Percentiles rank a stretch among this genome's conserved stretches.
Evolutionary conservation across 768 basidiomycete species (phyloP).

Genomic region (Calvatia gigantea): DNA sequence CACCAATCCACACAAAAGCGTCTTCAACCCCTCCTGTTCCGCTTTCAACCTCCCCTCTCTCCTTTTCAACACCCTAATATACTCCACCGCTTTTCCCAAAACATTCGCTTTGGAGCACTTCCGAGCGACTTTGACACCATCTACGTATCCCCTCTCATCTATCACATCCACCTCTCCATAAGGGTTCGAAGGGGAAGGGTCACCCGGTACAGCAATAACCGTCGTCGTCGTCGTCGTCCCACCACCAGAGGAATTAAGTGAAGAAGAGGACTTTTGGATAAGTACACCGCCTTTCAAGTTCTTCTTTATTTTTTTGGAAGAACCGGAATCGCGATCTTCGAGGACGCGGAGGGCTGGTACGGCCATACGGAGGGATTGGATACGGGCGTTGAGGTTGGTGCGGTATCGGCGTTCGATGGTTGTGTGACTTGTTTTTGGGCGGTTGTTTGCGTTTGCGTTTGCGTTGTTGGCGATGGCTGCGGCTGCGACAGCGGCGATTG

Average conservation of each 20-base stretch:
- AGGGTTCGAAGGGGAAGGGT: conserved; percentile 28
- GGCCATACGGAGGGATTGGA: conserved; percentile 73
- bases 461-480: conserved; percentile 15
- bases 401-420: conserved; percentile 88
- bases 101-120: conserved; percentile 92
- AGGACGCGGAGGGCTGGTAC: conserved; percentile 82
- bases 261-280: conserved; percentile 31
- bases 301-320: conserved; percentile 44
- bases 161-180: conserved; percentile 49
- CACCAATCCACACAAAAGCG: conserved; percentile 66
- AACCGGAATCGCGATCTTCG: conserved; percentile 51
- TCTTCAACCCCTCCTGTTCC: conserved; percentile 73
- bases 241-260: background rate
- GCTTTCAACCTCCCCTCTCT: conserved; percentile 67
- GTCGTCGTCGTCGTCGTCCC: background rate
- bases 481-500: background rate
- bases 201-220: conserved; percentile 14
- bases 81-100: conserved; percentile 86
- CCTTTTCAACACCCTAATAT: conserved; percentile 84
- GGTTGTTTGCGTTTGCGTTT: conserved; percentile 22
- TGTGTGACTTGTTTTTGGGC: conserved; percentile 86
- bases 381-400: conserved; percentile 85
- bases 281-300: conserved; percentile 37
- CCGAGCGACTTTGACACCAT: conserved; percentile 88
- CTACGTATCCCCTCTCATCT: conserved; percentile 84